phyloP scores from a whole-genome alignment of 2,329 filamentous ascomycete species.

The Aspergillus ochraceoroseus region DNA sequence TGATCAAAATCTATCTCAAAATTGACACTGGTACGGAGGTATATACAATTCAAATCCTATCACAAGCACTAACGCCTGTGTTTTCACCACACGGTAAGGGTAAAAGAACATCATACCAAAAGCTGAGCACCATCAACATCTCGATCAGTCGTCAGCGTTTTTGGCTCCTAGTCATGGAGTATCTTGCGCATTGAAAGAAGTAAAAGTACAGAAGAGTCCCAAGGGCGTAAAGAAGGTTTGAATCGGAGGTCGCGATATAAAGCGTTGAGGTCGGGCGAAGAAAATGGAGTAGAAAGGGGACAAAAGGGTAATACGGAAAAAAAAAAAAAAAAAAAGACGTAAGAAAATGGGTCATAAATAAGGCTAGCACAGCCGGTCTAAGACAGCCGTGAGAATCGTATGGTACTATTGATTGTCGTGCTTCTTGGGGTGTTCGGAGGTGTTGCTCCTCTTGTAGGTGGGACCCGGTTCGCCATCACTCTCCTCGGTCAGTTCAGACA shows the following conservation, averaged over 20 bases:
- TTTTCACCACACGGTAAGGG: slow-evolving; percentile 14
- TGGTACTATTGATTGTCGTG: slow-evolving; percentile 31
- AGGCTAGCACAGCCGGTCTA: slow-evolving; percentile 13
- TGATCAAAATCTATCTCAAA: slow-evolving; percentile 24
- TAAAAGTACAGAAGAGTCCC: slow-evolving; percentile 26
- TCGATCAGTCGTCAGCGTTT: slow-evolving; percentile 20
- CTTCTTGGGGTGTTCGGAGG: slow-evolving; percentile 30
- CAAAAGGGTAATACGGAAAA: slow-evolving; percentile 14
- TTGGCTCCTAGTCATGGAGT: slow-evolving; percentile 17
- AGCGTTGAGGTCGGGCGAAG: background rate
- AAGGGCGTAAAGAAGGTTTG: background rate
- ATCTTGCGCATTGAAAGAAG: slow-evolving; percentile 16
- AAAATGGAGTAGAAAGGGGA: slow-evolving; percentile 7
- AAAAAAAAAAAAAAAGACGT: slow-evolving; percentile 22
- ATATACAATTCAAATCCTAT: slow-evolving; percentile 25
- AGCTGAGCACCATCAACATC: slow-evolving; percentile 15
- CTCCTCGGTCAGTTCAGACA: slow-evolving; percentile 75
- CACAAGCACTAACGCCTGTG: slow-evolving; percentile 18
- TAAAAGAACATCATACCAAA: slow-evolving; percentile 9
- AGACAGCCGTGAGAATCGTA: slow-evolving; percentile 12
- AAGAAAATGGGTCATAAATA: slow-evolving; percentile 26
- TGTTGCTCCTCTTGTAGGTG: slow-evolving; percentile 29
- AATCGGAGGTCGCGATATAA: no score
- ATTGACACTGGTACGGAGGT: slow-evolving; percentile 18
- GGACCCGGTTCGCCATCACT: slow-evolving; percentile 54